These are phyloP conservation scores for Oxyria digyna DNA, from an alignment of 148 eudicot genomes.

Conservation along the genomic window DNA sequence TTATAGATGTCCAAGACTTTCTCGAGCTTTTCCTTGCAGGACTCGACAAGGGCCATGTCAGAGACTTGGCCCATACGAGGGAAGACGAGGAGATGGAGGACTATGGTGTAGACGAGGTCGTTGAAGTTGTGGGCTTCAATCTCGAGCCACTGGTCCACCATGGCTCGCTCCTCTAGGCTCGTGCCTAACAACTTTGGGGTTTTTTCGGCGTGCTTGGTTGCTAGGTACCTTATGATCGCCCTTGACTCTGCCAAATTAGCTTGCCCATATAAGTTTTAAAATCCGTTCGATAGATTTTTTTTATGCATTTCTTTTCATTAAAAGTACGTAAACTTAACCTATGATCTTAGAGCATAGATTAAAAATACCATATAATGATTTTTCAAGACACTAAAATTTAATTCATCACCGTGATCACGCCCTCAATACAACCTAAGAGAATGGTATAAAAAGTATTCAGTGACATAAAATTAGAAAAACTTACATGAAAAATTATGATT, in stretches of 20 bases:
- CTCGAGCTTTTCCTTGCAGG: conserved; percentile 32
- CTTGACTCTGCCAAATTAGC: conserved; percentile 57
- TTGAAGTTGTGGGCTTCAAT: conserved; percentile 63
- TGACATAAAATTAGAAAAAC: too few relatives aligned
- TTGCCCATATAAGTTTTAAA: too few relatives aligned
- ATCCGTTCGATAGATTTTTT: too few relatives aligned
- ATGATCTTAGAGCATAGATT: too few relatives aligned
- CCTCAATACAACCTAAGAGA: too few relatives aligned
- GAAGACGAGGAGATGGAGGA: conserved; percentile 38
- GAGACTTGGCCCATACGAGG: conserved; percentile 37
- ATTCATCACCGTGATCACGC: too few relatives aligned
- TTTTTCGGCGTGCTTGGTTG: conserved; percentile 27
- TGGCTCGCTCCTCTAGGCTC: conserved; percentile 46
- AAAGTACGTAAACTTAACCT: too few relatives aligned
- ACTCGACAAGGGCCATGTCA: conserved; percentile 27
- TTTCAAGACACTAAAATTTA: too few relatives aligned
- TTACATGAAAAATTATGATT: too few relatives aligned
- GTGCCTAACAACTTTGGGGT: conserved; percentile 35
- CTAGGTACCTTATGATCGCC: conserved; percentile 64
- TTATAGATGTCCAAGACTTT: conserved; percentile 55
- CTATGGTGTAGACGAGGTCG: conserved; percentile 33
- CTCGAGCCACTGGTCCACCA: conserved; percentile 71
- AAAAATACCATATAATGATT: too few relatives aligned
- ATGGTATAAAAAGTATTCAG: too few relatives aligned
- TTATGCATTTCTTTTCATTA: too few relatives aligned